Base-by-base conservation (phyloP, 108 stramenopile species). In the Pseudonitzschia multiseries region DNA sequence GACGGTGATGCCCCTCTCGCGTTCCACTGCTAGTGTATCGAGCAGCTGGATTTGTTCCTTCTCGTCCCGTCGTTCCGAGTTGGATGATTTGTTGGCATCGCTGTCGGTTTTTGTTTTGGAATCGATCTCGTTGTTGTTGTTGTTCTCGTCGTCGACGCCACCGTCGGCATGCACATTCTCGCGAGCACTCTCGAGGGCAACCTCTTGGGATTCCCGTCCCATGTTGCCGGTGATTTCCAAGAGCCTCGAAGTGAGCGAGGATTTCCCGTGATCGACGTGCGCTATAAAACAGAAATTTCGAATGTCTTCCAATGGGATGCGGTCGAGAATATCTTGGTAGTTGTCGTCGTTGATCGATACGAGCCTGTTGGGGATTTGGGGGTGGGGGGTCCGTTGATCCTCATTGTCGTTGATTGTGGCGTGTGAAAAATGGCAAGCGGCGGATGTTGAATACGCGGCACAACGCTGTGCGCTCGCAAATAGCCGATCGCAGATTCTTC, bases 1-100 rank as follows among this genome's bases (percentile, higher is more conserved):
- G 67, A 99, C 97, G 8, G 98, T 99, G 66, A 99, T 99, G 5
- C 98, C 98, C 40, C 98, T 86, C 75, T 98, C 95, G 54, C 85
- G 60, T 80, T 99, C 99, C 14, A 99, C 96, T 57, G 96, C 82
- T 52, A 98, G 81, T 26, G 95, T 96, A 76, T 99, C 99, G 72
- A 99, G 91, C 5, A 97, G 72, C 67, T 96, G 91, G 56, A 98
- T 97, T 69, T 89, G 82, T 81, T 94, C 90, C 69, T 88, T 90
- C 36, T 74, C 65, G 42, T 74, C 76, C 26, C 50, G 26, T 0
- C 44, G 53, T 1, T 61, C 40, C 26, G 63, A 64, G 61, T 27
- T 57, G 28, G 28, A 4, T 26, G 28, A 4, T 26, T 26, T 18
- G 21, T 14, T 14, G 8, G n/a, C n/a, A 21, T 62, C 61, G 61